Evolutionary conservation across 2,329 filamentous ascomycete genomes (phyloP).

Genomic region (Tolypocladium amazonense): DNA sequence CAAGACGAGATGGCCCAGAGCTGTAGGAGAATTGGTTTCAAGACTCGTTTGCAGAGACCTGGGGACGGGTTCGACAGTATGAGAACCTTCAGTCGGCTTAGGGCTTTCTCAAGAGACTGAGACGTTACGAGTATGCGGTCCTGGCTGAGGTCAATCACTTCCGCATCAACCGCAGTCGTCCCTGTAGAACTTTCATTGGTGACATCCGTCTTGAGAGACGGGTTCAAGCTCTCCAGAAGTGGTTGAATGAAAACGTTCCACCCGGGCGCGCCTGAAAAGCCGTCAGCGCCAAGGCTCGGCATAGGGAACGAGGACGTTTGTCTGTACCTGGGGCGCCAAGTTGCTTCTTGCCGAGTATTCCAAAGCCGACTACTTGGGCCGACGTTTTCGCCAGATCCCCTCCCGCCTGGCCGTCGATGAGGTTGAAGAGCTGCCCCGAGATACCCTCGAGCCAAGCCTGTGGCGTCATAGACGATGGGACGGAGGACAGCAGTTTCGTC

Average conservation of each 20-base stretch:
- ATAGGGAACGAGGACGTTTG: neutral
- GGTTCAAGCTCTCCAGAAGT: conserved; percentile 41
- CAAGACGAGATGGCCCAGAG: conserved; percentile 54
- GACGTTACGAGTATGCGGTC: conserved; percentile 34
- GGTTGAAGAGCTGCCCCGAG: conserved; percentile 46
- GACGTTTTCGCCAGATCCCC: conserved; percentile 23
- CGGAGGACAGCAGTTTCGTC: conserved; percentile 48
- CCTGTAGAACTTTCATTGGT: neutral
- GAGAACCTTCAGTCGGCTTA: conserved; percentile 45
- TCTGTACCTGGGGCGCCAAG: conserved; percentile 49
- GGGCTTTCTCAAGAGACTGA: conserved; percentile 34
- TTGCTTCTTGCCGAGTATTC: conserved; percentile 52
- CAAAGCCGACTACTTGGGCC: conserved; percentile 36
- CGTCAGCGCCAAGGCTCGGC: neutral
- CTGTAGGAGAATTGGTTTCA: conserved; percentile 46
- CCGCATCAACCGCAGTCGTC: conserved; percentile 18
- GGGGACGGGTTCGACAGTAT: conserved; percentile 56
- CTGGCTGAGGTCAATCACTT: conserved; percentile 34
- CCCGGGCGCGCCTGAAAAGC: conserved; percentile 37
- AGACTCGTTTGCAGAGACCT: conserved; percentile 50
- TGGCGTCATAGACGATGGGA: conserved; percentile 41
- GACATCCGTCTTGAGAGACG: conserved; percentile 15
- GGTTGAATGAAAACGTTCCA: conserved; percentile 54
- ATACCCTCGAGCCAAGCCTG: conserved; percentile 51
- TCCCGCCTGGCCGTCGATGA: conserved; percentile 46